Conservation (phyloP, 2,329 filamentous ascomycete species). For the Alternaria sp. region DNA sequence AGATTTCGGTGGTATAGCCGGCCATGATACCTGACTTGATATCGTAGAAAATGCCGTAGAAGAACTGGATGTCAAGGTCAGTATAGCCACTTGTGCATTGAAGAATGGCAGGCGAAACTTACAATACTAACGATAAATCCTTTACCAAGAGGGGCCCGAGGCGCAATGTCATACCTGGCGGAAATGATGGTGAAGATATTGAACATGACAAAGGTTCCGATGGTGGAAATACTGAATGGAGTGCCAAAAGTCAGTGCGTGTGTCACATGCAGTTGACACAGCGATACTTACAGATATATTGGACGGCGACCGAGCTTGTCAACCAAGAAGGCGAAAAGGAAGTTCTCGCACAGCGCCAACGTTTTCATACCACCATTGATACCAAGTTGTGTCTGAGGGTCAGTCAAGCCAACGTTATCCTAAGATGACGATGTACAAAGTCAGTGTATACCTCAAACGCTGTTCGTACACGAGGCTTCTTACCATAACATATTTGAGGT, state of each 20-base stretch:
- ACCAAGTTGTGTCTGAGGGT: slow-evolving; percentile 44
- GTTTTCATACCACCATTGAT: slow-evolving; percentile 53
- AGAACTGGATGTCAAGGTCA: slow-evolving; percentile 9
- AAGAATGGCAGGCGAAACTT: background rate
- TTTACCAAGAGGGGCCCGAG: slow-evolving; percentile 6
- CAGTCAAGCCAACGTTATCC: slow-evolving; percentile 49
- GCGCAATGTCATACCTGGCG: slow-evolving; percentile 29
- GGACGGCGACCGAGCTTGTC: slow-evolving; percentile 53
- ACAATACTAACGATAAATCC: slow-evolving; percentile 18
- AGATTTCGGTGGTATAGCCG: slow-evolving; percentile 43
- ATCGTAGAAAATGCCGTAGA: slow-evolving; percentile 22
- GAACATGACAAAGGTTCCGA: no score
- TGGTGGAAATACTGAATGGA: slow-evolving; percentile 38
- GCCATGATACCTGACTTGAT: slow-evolving; percentile 7
- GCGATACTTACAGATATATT: slow-evolving; percentile 48
- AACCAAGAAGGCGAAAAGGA: slow-evolving; percentile 44
- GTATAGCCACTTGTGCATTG: no score
- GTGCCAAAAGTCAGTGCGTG: background rate
- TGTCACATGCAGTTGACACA: background rate
- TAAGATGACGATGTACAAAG: slow-evolving; percentile 33
- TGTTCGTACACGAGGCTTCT: no score
- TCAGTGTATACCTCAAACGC: slow-evolving; percentile 5
- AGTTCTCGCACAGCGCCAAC: slow-evolving; percentile 50
- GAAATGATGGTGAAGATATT: slow-evolving; percentile 48
- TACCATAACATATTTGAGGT: background rate